Base-by-base conservation (phyloP, 192 early-diverging fungal species). In the Coemansia umbellata region DNA sequence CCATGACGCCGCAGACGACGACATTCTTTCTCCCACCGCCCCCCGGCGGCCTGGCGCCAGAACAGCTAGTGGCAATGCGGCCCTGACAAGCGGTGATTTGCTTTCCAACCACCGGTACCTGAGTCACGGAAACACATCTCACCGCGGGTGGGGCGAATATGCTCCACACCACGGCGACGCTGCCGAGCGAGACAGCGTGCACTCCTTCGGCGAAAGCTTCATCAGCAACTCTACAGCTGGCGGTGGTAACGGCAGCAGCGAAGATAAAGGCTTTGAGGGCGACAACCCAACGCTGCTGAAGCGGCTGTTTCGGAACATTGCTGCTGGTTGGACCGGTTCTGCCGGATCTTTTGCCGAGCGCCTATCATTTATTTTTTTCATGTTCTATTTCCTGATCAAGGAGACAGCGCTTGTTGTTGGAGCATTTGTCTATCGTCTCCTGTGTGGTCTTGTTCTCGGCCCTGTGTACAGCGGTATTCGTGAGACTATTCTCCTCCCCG, bases 331-430 rank as follows among this genome's bases (percentile, higher is more conserved):
- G 74, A 48, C 58, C 17, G 68, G 68, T 22, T 63, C 68, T 17
- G 37, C 52, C 2, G 69, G 69, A 31, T 65, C 69, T 8, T 47
- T 62, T 50, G 55, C 63, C 26, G 58, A 66, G 48, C 62, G 64
- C 26, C 40, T 63, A 47, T 66, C 68, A 14, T 77, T 77, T 48
- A 52, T 66, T 9, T 69, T 77, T 30, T 62, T 77, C 28, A 66
- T 70, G 42, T n/a, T 63, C 39, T 77, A 70, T 59, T 77, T 71
- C 42, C n/a, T 71, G 39, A 24, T 70, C 59, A 77, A 77, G 57
- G 74, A 77, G 47, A 44, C 56, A 13, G 50, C 47, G 11, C 21
- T 55, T 1, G 42, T 65, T 30, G 35, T 71, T 22, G 58, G 51
- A 31, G 26, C 56, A 39, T 63, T 59, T 48, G 32, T 60, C 26